Evolutionary conservation across 1,284 basidiomycete species (phyloP).

Genomic region (Pseudozyma sp.): DNA sequence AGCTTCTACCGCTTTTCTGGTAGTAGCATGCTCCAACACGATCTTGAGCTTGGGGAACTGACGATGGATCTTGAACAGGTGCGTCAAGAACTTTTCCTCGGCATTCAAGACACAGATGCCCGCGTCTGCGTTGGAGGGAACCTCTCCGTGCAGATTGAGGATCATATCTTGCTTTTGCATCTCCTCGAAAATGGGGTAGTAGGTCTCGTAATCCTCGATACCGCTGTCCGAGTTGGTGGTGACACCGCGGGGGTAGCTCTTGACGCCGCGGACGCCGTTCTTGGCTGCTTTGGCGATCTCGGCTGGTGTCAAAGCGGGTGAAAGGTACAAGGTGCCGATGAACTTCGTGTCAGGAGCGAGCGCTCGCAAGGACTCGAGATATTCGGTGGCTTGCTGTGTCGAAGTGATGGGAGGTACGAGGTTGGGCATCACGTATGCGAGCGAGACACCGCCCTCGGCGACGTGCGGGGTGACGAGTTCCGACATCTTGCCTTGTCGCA

Average conservation of each 20-base stretch:
- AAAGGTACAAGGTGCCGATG: conserved; percentile 95
- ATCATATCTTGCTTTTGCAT: conserved; percentile 96
- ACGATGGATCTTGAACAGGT: conserved; percentile 83
- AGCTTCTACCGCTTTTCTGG: conserved; percentile 89
- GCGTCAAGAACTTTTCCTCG: conserved; percentile 88
- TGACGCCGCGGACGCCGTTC: conserved; percentile 76
- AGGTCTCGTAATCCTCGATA: conserved; percentile 94
- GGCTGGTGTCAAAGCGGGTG: conserved; percentile 86
- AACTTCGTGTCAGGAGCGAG: conserved; percentile 86
- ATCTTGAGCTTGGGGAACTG: conserved; percentile 93
- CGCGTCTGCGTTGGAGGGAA: conserved; percentile 85
- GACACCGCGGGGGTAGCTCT: conserved; percentile 96
- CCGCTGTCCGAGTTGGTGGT: conserved; percentile 97
- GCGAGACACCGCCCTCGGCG: conserved; percentile 83
- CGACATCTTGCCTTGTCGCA: conserved; percentile 83
- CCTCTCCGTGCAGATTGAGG: conserved; percentile 95
- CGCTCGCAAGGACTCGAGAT: conserved; percentile 79
- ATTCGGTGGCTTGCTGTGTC: conserved; percentile 83
- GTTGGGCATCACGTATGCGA: conserved; percentile 99
- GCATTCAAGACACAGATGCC: conserved; percentile 95
- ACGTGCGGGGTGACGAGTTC: conserved; percentile 92
- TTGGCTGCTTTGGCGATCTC: conserved; percentile 83
- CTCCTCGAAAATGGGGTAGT: conserved; percentile 92
- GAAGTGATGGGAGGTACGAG: conserved; percentile 90
- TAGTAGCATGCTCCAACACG: conserved; percentile 99